Evolutionary conservation across 257 asterid genomes (phyloP).

Genomic region (Solanum sitiens): DNA sequence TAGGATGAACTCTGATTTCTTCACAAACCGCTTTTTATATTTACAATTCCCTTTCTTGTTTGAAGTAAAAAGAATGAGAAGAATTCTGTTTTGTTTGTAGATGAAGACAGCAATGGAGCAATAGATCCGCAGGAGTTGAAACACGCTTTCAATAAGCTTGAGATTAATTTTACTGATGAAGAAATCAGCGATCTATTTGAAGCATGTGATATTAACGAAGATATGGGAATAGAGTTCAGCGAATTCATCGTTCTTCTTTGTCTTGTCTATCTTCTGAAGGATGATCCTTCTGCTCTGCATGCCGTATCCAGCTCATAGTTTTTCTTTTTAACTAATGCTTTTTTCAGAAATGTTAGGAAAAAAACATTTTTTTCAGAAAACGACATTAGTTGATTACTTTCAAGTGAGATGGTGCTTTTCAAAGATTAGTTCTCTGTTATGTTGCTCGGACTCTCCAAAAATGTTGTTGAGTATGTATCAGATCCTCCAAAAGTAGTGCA

Average conservation of each 20-base stretch:
- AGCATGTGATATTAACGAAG: conserved; percentile 79
- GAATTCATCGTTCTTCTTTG: conserved; percentile 92
- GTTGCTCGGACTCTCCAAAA: neutral
- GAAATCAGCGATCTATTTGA: conserved; percentile 65
- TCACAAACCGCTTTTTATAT: neutral
- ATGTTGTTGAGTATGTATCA: neutral
- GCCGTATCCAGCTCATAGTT: conserved; percentile 33
- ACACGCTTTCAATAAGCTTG: conserved; percentile 54
- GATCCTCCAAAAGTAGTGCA: neutral
- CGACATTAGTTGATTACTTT: neutral
- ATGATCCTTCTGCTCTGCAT: conserved; percentile 31
- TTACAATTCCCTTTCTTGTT: neutral
- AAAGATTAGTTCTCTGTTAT: neutral
- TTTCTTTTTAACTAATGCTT: neutral
- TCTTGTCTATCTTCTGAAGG: conserved; percentile 80
- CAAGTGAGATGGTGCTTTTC: neutral
- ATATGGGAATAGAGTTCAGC: conserved; percentile 61
- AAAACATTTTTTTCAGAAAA: neutral
- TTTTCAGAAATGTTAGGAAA: neutral
- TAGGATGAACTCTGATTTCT: neutral
- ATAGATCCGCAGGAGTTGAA: conserved; percentile 79
- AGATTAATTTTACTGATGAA: conserved; percentile 57
- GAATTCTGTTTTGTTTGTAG: conserved; percentile 17
- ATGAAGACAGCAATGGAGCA: conserved; percentile 67
- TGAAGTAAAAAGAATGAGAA: neutral